These are phyloP conservation scores for Eimeria falciformis DNA, from an alignment of 169 alveolate species.

Conservation along the genomic window DNA sequence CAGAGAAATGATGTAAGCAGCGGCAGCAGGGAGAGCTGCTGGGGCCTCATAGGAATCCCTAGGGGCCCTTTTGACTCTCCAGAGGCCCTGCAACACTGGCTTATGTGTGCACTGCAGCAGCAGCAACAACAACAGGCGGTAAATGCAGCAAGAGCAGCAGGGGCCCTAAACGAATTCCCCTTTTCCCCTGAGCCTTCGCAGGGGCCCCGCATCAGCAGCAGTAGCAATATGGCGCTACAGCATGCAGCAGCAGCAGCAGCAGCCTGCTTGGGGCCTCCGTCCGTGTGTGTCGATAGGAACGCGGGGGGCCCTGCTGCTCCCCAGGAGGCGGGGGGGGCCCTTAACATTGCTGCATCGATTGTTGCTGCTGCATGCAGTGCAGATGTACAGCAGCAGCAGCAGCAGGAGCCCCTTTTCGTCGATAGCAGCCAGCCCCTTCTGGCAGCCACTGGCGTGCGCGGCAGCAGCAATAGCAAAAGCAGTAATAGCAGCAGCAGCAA, in stretches of 20 bases:
- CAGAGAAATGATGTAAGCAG: not conserved
- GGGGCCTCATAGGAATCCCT: not conserved
- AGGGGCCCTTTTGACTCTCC: not conserved
- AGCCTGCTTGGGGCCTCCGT: not conserved
- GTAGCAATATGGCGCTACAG: not conserved
- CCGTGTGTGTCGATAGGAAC: not conserved
- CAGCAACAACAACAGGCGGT: conserved; percentile 33
- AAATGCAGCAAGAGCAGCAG: conserved; percentile 19
- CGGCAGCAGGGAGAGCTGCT: not conserved
- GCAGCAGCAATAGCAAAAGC: not conserved
- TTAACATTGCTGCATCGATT: not conserved
- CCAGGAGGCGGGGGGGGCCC: not conserved
- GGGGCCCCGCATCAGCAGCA: conserved; percentile 16
- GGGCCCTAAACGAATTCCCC: not conserved
- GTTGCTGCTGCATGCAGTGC: not conserved
- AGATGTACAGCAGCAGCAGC: conserved; percentile 13
- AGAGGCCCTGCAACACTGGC: conserved; percentile 22
- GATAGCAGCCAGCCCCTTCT: not conserved
- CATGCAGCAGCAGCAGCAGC: conserved; percentile 18
- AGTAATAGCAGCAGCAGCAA: conserved; percentile 29
- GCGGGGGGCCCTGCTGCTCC: not conserved
- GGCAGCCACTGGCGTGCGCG: not conserved
- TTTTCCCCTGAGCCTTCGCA: conserved; percentile 1
- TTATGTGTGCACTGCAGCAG: conserved; percentile 3
- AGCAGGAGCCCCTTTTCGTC: not conserved